These are phyloP conservation scores for Thecaphora thlaspeos DNA, from an alignment of 1,284 basidiomycete genomes.

Conservation along the genomic window DNA sequence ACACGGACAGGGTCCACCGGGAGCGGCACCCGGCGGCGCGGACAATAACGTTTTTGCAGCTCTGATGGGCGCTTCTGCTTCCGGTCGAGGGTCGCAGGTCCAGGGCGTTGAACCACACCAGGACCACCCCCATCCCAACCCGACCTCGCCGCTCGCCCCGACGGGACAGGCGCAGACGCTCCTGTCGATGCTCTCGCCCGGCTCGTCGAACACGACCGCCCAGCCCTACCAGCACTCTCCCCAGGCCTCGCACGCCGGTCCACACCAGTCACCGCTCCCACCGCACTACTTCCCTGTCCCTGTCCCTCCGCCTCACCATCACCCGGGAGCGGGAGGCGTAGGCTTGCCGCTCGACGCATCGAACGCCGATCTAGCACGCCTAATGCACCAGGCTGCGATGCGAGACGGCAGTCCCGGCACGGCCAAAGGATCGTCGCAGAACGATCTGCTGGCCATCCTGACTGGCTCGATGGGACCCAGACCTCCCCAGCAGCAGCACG, in stretches of 20 bases:
- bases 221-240: slow-evolving; percentile 15
- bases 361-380: background rate
- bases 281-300: background rate
- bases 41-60: background rate
- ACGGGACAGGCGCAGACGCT: slow-evolving; percentile 16
- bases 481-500: too few species aligned
- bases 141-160: background rate
- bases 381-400: background rate
- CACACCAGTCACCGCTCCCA: background rate
- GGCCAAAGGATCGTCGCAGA: background rate
- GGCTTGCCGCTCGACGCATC: too few species aligned
- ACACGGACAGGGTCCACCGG: background rate
- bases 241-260: slow-evolving; percentile 3
- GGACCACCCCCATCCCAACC: background rate
- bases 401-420: background rate
- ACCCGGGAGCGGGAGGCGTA: too few species aligned
- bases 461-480: slow-evolving; percentile 3
- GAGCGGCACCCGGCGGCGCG: too few species aligned
- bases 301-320: background rate
- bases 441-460: slow-evolving; percentile 33
- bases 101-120: slow-evolving; percentile 10
- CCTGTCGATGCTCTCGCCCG: slow-evolving; percentile 22
- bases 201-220: slow-evolving; percentile 5
- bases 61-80: background rate
- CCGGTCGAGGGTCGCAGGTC: too few species aligned